A percentile compares a stretch with the other conserved stretches of the same genome.
These are phyloP conservation scores for Fusarium virguliforme DNA, from an alignment of 2,329 filamentous ascomycete genomes.

Conservation along the genomic window DNA sequence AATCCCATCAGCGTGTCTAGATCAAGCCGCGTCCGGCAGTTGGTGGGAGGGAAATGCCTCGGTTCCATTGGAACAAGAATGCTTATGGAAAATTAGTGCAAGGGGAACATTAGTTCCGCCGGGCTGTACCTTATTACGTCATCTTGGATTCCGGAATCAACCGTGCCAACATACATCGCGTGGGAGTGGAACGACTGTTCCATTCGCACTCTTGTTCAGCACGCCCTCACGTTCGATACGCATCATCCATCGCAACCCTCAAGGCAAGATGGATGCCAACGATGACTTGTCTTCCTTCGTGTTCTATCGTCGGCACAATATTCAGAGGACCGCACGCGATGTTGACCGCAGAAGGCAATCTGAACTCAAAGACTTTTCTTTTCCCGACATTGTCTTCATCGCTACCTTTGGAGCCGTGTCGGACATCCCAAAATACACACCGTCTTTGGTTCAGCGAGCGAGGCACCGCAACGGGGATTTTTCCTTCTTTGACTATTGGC, in stretches of 20 bases:
- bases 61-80: too few species aligned
- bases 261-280: background rate
- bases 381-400: constrained; percentile 7
- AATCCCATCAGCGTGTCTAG: too few species aligned
- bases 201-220: background rate
- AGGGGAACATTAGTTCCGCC: too few species aligned
- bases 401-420: background rate
- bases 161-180: too few species aligned
- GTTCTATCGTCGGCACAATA: background rate
- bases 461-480: background rate
- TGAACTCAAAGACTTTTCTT: constrained; percentile 1
- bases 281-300: background rate
- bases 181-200: too few species aligned
- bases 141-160: too few species aligned
- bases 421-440: constrained; percentile 3
- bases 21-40: too few species aligned
- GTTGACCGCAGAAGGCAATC: background rate
- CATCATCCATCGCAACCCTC: background rate
- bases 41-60: too few species aligned
- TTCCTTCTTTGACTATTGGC: background rate
- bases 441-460: background rate
- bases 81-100: too few species aligned
- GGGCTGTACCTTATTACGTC: too few species aligned
- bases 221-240: background rate
- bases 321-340: background rate